These are phyloP conservation scores for Eucalyptus cloeziana DNA, from an alignment of 345 rosid species.

Conservation along the genomic window DNA sequence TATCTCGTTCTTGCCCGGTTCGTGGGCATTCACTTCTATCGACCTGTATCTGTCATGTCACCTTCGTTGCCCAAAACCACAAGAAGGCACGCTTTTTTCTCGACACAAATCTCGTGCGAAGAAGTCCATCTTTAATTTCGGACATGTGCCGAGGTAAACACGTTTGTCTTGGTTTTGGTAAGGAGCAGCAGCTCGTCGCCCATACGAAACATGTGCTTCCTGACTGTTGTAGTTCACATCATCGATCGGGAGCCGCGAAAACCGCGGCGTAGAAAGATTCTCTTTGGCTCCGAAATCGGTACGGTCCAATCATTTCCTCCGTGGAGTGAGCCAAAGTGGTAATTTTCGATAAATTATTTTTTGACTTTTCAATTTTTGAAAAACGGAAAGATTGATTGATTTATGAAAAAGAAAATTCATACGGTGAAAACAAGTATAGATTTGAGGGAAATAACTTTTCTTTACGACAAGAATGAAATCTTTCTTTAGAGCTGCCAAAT, in stretches of 20 bases:
- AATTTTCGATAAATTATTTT: background rate
- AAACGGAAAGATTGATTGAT: background rate
- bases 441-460: background rate
- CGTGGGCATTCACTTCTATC: background rate
- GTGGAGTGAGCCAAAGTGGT: fast-evolving
- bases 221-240: background rate
- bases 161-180: background rate
- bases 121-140: background rate
- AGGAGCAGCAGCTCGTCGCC: background rate
- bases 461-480: background rate
- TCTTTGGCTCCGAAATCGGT: background rate
- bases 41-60: background rate
- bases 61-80: background rate
- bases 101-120: background rate
- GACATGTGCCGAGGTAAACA: background rate
- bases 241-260: background rate
- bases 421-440: no score
- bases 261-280: background rate
- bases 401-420: background rate
- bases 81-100: background rate
- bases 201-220: background rate
- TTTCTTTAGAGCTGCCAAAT: background rate
- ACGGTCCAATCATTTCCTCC: background rate
- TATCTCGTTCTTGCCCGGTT: background rate
- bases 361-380: fast-evolving